phyloP scores from a whole-genome alignment of 2,329 filamentous ascomycete species.

The Trichoderma asperellum region DNA sequence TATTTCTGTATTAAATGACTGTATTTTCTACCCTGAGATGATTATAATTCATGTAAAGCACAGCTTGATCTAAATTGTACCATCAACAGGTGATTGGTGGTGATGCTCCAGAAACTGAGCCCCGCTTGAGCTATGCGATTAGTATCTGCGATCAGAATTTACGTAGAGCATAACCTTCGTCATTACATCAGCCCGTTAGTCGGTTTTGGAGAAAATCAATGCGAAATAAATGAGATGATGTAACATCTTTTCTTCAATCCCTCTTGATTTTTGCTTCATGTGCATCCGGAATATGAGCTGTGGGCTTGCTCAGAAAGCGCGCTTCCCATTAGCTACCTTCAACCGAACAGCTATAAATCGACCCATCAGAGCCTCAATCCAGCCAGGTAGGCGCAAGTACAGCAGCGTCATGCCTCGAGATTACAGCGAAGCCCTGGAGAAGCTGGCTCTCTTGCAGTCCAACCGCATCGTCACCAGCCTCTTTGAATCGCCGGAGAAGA shows the following conservation, averaged over 20 bases:
- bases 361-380: background rate
- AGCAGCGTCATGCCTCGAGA: slow-evolving; percentile 39
- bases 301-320: slow-evolving; percentile 9
- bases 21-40: background rate
- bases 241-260: background rate
- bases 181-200: background rate
- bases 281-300: slow-evolving; percentile 5
- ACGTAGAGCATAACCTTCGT: background rate
- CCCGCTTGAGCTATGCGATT: background rate
- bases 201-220: background rate
- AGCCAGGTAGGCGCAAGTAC: slow-evolving; percentile 14
- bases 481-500: slow-evolving; percentile 48
- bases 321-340: background rate
- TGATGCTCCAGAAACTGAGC: background rate
- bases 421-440: slow-evolving; percentile 70
- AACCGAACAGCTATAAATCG: background rate
- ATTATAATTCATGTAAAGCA: background rate
- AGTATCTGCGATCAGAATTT: background rate
- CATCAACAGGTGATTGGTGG: background rate
- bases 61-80: background rate
- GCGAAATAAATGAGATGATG: background rate
- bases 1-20: background rate
- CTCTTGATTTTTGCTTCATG: background rate
- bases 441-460: slow-evolving; percentile 76
- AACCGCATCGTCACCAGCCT: slow-evolving; percentile 69